A percentile compares a stretch with the other conserved stretches of the same genome.
phyloP scores from a whole-genome alignment of 1,284 basidiomycete genomes.

The Trametes pubescens region DNA sequence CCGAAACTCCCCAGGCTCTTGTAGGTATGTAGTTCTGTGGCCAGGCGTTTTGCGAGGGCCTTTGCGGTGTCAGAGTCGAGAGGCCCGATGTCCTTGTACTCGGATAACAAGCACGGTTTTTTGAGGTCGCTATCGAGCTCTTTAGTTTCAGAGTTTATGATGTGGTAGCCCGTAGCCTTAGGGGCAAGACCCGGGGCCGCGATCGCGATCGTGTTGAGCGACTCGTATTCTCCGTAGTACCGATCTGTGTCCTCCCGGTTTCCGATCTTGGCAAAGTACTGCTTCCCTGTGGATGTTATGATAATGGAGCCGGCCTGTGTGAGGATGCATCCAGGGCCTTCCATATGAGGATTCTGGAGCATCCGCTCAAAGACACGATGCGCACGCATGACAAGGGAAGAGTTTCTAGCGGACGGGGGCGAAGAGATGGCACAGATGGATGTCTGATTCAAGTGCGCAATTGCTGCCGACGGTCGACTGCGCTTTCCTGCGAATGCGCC shows the following conservation, averaged over 20 bases:
- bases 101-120: conserved; percentile 74
- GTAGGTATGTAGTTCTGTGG: conserved; percentile 68
- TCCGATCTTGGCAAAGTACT: conserved; percentile 71
- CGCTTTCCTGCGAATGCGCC: not conserved
- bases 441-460: not conserved
- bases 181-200: conserved; percentile 79
- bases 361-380: not conserved
- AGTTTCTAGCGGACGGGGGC: too few species aligned
- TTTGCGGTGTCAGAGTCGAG: conserved; percentile 57
- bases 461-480: not conserved
- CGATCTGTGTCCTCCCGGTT: conserved; percentile 63
- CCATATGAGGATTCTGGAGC: conserved; percentile 3
- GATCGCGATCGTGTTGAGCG: conserved; percentile 66
- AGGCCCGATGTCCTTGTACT: conserved; percentile 69
- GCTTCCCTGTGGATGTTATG: conserved; percentile 60
- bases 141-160: conserved; percentile 46
- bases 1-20: conserved; percentile 71
- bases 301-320: conserved; percentile 34
- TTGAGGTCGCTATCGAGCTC: conserved; percentile 46
- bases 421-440: not conserved
- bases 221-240: conserved; percentile 76
- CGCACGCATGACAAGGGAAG: not conserved
- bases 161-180: conserved; percentile 60
- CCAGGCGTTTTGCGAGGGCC: conserved; percentile 68
- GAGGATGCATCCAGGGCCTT: conserved; percentile 60